Evolutionary conservation across 2,329 filamentous ascomycete genomes (phyloP).

Genomic region (Exophiala bonariae): DNA sequence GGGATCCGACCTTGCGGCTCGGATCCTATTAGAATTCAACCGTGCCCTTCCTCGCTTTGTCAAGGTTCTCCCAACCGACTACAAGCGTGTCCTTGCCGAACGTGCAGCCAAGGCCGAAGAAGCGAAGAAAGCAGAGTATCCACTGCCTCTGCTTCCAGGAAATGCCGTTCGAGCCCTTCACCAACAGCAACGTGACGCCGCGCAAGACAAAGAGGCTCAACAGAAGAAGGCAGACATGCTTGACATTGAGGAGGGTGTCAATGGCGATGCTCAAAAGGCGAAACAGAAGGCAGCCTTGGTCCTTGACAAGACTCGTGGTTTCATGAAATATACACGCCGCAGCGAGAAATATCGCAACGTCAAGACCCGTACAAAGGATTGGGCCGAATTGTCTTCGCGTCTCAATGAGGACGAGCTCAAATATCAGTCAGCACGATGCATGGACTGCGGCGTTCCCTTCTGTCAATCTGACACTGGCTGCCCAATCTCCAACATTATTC

Average conservation of each 20-base stretch:
- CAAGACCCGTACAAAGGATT: slow-evolving; percentile 84
- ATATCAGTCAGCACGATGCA: slow-evolving; percentile 94
- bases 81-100: slow-evolving; percentile 88
- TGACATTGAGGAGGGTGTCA: slow-evolving; percentile 90
- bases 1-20: slow-evolving; percentile 88
- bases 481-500: slow-evolving; percentile 96
- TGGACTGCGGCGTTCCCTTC: slow-evolving; percentile 98
- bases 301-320: slow-evolving; percentile 95
- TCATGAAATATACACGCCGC: slow-evolving; percentile 95
- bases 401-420: slow-evolving; percentile 93
- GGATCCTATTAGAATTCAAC: slow-evolving; percentile 93
- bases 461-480: slow-evolving; percentile 96
- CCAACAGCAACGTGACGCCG: slow-evolving; percentile 54
- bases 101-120: slow-evolving; percentile 83
- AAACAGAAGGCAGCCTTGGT: slow-evolving; percentile 88
- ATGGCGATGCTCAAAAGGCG: slow-evolving; percentile 73
- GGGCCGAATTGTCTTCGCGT: slow-evolving; percentile 84
- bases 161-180: slow-evolving; percentile 57
- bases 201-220: slow-evolving; percentile 62
- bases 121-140: slow-evolving; percentile 80
- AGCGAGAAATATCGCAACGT: slow-evolving; percentile 89
- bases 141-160: slow-evolving; percentile 73
- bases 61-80: slow-evolving; percentile 91
- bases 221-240: slow-evolving; percentile 71
- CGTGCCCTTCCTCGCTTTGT: slow-evolving; percentile 86